Evolutionary conservation across 805 yeast genomes (phyloP).

Genomic region (Cyberlindnera xylosilytica): DNA sequence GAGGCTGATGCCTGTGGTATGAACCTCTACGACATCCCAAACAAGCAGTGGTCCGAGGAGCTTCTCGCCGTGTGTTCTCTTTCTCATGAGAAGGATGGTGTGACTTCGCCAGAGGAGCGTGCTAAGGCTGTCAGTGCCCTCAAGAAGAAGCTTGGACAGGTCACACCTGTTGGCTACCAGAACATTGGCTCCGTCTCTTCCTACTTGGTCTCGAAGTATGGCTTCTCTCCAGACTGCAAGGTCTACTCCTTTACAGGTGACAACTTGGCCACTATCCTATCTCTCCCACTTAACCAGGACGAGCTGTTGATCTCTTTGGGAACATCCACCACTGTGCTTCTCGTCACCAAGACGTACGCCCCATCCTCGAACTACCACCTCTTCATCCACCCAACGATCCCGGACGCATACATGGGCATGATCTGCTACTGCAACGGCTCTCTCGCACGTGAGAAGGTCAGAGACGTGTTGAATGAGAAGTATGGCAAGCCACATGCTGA

Average conservation of each 20-base stretch:
- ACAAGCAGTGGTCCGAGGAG: conserved; percentile 51
- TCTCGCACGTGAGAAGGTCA: conserved; percentile 73
- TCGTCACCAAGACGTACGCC: conserved; percentile 72
- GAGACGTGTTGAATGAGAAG: conserved; percentile 57
- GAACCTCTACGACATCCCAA: conserved; percentile 76
- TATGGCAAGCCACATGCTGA: conserved; percentile 32
- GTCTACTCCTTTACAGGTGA: conserved; percentile 86
- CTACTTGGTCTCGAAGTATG: conserved; percentile 65
- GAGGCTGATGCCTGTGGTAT: conserved; percentile 91
- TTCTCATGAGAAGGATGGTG: conserved; percentile 29
- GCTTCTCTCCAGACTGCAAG: conserved; percentile 53
- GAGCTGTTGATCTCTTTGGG: conserved; percentile 84
- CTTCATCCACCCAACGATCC: conserved; percentile 82
- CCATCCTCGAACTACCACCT: conserved; percentile 83
- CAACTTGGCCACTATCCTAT: conserved; percentile 81
- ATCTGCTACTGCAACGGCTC: conserved; percentile 92
- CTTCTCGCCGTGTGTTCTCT: conserved; percentile 44
- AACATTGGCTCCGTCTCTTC: conserved; percentile 50
- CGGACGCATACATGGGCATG: conserved; percentile 86
- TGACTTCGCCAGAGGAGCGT: conserved; percentile 10
- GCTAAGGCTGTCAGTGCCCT: conserved; percentile 31
- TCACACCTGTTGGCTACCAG: conserved; percentile 47
- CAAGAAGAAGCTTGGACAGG: conserved; percentile 49
- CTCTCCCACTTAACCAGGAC: conserved; percentile 71
- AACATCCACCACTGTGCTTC: conserved; percentile 84